Evolutionary conservation across 139 green algal species (phyloP), one percentile per base, ranked within the genome.

Genomic region (Deuterostichococcus epilithicus): DNA sequence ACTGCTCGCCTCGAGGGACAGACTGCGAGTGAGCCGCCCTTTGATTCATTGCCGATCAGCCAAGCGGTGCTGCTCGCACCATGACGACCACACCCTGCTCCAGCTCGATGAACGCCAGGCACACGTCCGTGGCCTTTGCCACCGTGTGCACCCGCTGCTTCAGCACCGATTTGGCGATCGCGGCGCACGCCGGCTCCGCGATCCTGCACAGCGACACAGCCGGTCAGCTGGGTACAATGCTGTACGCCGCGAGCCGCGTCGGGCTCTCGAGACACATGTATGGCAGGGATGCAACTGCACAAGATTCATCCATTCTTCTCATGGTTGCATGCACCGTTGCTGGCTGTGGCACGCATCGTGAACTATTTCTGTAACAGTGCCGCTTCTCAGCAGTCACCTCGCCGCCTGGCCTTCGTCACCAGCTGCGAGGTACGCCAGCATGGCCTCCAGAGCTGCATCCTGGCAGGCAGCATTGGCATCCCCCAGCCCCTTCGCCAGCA

Each of bases 381-480:
- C 8, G 13, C 42, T 23, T 25, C 18, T 63, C 52, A 63, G 52
- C 8, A n/a, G 13, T 59, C 73, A 90, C 89, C 72, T 88, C 18
- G 60, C 78, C 5, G 84, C 91, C n/a, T 87, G 74, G 20, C 71
- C 70, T 4, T 91, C 84, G 5, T 79, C 78, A n/a, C 78, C 80
- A 39, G 91, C 92, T 18, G 68, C 69, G 5, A 97, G 79, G 39
- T 85, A 94, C 0, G 84, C 82, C 6, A 73, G 37, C 23, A 95
- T 69, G 0, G 91, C 89, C 28, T 98, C 95, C 45, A 98, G 81
- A 0, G 92, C 94, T 76, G 94, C 97, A 70, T 98, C 94, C 70
- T 97, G 84, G 0, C 91, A 93, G 37, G 94, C 87, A 10, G 93
- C 94, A 74, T 98, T 98, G 15, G 88, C 70, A 63, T 98, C 94